These are phyloP conservation scores for Actinomucor elegans DNA, from an alignment of 371 early-diverging fungal genomes.

Conservation along the genomic window DNA sequence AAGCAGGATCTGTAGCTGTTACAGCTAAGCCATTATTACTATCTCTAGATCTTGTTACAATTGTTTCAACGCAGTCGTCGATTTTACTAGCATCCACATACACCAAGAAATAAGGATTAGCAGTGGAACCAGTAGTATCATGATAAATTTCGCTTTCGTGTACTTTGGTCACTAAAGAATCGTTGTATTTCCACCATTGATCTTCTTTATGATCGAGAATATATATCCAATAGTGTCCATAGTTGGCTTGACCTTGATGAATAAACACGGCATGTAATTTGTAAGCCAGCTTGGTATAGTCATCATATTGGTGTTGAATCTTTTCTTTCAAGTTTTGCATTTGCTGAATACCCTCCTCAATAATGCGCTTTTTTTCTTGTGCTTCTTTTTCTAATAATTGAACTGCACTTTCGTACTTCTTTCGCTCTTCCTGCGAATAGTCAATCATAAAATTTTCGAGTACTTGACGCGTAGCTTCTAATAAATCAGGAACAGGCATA, in stretches of 20 bases:
- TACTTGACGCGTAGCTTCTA: conserved; percentile 38
- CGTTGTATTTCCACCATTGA: conserved; percentile 87
- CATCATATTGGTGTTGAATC: conserved; percentile 37
- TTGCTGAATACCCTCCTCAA: conserved; percentile 8
- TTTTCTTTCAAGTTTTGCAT: conserved; percentile 17
- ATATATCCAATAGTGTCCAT: conserved; percentile 91
- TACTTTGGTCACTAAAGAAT: conserved; percentile 67
- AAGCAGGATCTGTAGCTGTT: neutral
- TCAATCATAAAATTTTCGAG: conserved; percentile 19
- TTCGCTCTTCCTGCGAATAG: neutral
- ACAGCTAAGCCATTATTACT: too few relatives aligned
- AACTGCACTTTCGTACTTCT: conserved; percentile 19
- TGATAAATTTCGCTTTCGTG: conserved; percentile 56
- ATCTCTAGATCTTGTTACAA: too few relatives aligned
- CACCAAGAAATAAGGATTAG: conserved; percentile 69
- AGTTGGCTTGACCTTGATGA: conserved; percentile 71
- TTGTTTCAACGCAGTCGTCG: conserved; percentile 32
- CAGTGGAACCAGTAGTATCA: conserved; percentile 56
- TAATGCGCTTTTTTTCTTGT: conserved; percentile 11
- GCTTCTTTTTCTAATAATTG: conserved; percentile 22
- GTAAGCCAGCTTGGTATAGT: conserved; percentile 48
- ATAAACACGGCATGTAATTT: conserved; percentile 71
- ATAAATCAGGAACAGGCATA: conserved; percentile 43
- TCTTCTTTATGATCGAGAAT: conserved; percentile 63
- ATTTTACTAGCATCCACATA: conserved; percentile 47